Evolutionary conservation across 257 asterid species (phyloP).

Genomic region (Solanum lycopersicoides): DNA sequence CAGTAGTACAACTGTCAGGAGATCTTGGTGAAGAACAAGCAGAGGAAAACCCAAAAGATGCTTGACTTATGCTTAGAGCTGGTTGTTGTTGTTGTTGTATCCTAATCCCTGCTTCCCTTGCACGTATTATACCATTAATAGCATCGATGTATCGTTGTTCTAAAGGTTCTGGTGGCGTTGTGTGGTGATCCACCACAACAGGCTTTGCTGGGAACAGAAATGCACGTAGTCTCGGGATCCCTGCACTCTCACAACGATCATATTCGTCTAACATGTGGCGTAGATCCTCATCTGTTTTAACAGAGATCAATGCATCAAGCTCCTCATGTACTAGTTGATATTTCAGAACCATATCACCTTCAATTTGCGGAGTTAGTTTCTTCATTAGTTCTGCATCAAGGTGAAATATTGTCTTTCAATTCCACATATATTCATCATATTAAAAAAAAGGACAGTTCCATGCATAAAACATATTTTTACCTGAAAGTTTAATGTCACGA

Average conservation of each 20-base stretch:
- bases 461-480: conserved; percentile 6
- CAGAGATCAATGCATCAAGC: conserved; percentile 69
- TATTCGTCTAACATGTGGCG: conserved; percentile 68
- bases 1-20: conserved; percentile 38
- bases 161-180: conserved; percentile 14
- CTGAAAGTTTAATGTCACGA: conserved; percentile 43
- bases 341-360: conserved; percentile 68
- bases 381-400: conserved; percentile 53
- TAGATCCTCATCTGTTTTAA: conserved; percentile 71
- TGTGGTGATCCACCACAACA: conserved; percentile 17
- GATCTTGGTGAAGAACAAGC: conserved; percentile 55
- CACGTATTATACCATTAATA: conserved; percentile 45
- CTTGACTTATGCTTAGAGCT: conserved; percentile 7
- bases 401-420: no score
- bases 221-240: conserved; percentile 46
- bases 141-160: conserved; percentile 77
- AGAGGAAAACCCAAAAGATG: conserved; percentile 27
- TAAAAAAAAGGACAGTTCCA: neutral
- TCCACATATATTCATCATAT: neutral
- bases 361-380: conserved; percentile 52
- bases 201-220: conserved; percentile 62
- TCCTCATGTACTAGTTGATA: conserved; percentile 72
- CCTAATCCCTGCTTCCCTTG: neutral
- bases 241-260: conserved; percentile 29
- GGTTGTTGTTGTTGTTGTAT: conserved; percentile 6